Percentiles rank a stretch among this genome's conserved stretches.
phyloP scores from a whole-genome alignment of 2,329 filamentous ascomycete species.

The Aspergillus carbonarius region DNA sequence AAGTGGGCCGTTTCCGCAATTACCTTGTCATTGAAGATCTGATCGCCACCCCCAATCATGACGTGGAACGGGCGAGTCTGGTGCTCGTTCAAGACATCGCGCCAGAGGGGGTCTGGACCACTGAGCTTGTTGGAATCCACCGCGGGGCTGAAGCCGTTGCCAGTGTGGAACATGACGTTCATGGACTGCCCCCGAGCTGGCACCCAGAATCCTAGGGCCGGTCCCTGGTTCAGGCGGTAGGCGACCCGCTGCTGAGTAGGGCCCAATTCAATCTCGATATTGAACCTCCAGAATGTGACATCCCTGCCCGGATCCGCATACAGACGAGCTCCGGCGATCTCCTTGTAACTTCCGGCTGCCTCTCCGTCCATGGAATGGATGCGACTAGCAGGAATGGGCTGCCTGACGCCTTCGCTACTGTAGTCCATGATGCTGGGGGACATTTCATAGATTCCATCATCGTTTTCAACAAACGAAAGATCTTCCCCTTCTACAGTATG shows the following conservation, averaged over 20 bases:
- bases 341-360: slow-evolving; percentile 74
- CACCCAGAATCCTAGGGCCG: slow-evolving; percentile 90
- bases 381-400: slow-evolving; percentile 50
- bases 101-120: slow-evolving; percentile 94
- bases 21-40: slow-evolving; percentile 91
- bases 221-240: slow-evolving; percentile 92
- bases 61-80: slow-evolving; percentile 93
- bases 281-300: slow-evolving; percentile 96
- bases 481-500: slow-evolving; percentile 76
- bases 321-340: slow-evolving; percentile 77
- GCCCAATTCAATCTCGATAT: slow-evolving; percentile 83
- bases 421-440: slow-evolving; percentile 49
- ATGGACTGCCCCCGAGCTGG: slow-evolving; percentile 80
- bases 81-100: slow-evolving; percentile 89
- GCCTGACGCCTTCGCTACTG: slow-evolving; percentile 37
- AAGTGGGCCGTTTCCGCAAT: slow-evolving; percentile 74
- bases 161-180: slow-evolving; percentile 99
- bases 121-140: slow-evolving; percentile 78
- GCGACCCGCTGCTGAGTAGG: slow-evolving; percentile 79
- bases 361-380: slow-evolving; percentile 66
- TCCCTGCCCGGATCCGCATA: slow-evolving; percentile 82
- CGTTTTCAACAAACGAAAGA: slow-evolving; percentile 74
- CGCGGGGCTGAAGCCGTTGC: slow-evolving; percentile 87
- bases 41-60: slow-evolving; percentile 96
- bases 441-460: slow-evolving; percentile 78